Evolutionary conservation across 176 grass and related monocot species (phyloP), one percentile per base, ranked within the genome.

Genomic region (Musa itinerans): DNA sequence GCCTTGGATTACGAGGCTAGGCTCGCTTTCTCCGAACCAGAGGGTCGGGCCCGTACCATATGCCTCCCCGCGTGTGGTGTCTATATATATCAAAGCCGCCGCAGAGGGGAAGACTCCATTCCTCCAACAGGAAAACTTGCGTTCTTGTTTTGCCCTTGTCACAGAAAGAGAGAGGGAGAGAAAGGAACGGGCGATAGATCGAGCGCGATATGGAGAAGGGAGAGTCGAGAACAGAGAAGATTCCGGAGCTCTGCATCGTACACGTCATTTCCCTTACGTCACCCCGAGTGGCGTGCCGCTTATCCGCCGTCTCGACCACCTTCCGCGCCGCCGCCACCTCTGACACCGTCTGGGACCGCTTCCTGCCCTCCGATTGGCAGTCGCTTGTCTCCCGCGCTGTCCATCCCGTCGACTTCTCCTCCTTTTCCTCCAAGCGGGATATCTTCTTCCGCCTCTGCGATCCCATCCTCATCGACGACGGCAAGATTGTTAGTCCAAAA

Each of bases 191-290:
- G 2, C 29, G 29, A 3, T 2, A 0, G 29, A 29, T 29, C 2
- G 29, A 29, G 29, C 29, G 3, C 29, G 29, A 29, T 17, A 56
- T 23, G 21, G 63, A 48, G 17, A 75, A 11, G 55, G 66, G 52
- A 34, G 82, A 50, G 0, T 73, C 74, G 65, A 64, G 63, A 50
- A 93, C 91, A 34, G 53, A 78, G 78, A 52, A 68, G 50, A 64
- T 98, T 10, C 90, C 90, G 25, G 90, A 89, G 83, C 84, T 84
- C 50, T 98, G 90, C 76, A 68, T 98, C 19, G 76, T 88, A 52
- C 84, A 85, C 67, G 87, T 86, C 49, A 88, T 97, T 71, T 86
- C 85, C 54, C 86, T 90, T 78, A 92, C 93, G 10, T 83, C 85
- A 25, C 93, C 89, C 0, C 81, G 52, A 0, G 89, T 88, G 26